Conservation (phyloP, 345 rosid genomes). For the Psidium guajava region DNA sequence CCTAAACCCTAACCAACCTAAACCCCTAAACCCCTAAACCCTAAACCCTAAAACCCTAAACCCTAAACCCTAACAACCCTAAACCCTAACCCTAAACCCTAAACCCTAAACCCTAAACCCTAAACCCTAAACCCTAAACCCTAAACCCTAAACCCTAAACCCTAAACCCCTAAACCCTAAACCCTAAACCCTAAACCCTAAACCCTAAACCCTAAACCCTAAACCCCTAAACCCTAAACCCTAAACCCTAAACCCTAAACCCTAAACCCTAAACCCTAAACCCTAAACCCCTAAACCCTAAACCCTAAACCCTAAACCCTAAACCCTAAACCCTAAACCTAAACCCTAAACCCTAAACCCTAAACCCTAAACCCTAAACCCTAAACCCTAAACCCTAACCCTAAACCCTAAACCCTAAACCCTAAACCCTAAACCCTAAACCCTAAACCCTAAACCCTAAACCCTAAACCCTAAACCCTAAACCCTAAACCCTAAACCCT, state of each 20-base stretch:
- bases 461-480: constrained; percentile 9
- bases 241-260: constrained; percentile 1
- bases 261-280: constrained; percentile 2
- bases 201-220: constrained; percentile 2
- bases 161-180: too few species aligned
- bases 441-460: constrained; percentile 9
- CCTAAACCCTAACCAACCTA: too few species aligned
- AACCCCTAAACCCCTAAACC: too few species aligned
- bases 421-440: constrained; percentile 5
- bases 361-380: constrained; percentile 3
- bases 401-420: constrained; percentile 2
- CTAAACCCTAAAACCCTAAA: too few species aligned
- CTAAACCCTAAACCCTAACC: background rate
- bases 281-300: constrained; percentile 1
- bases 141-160: too few species aligned
- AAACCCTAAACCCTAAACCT: constrained; percentile 1
- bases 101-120: too few species aligned
- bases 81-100: too few species aligned
- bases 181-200: too few species aligned
- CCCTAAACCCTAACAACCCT: too few species aligned
- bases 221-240: constrained; percentile 4
- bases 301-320: constrained; percentile 1
- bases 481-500: background rate
- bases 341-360: constrained; percentile 3
- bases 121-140: too few species aligned